Percentiles rank a stretch among this genome's conserved stretches.
These are phyloP conservation scores for Volvox africanus DNA, from an alignment of 139 green algal genomes.

Conservation along the genomic window DNA sequence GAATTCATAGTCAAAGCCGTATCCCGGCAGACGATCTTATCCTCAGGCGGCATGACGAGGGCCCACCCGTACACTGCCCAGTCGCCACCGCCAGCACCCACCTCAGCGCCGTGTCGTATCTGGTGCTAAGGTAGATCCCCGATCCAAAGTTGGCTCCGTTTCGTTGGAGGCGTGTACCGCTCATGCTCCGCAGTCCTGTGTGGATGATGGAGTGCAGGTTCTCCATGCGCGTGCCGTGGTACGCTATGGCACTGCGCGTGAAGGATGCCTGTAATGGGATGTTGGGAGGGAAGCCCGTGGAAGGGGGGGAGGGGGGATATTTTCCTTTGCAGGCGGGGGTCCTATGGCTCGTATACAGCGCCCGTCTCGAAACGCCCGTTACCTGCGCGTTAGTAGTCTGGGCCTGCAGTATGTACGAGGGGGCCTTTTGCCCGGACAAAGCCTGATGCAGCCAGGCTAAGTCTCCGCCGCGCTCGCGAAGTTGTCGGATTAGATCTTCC, in stretches of 20 bases:
- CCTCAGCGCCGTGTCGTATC: conserved; percentile 53
- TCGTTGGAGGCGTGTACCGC: conserved; percentile 47
- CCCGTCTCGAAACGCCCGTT: too few relatives aligned
- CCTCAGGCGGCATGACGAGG: background rate
- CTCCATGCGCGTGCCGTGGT: conserved; percentile 44
- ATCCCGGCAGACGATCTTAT: background rate
- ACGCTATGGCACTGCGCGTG: background rate
- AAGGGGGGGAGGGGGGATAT: too few relatives aligned
- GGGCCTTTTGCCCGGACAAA: background rate
- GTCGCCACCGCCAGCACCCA: background rate
- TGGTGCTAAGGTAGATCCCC: conserved; percentile 60
- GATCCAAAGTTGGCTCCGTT: conserved; percentile 54
- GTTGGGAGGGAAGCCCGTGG: background rate
- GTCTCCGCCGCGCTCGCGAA: conserved; percentile 3
- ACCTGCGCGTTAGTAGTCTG: background rate
- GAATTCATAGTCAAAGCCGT: background rate
- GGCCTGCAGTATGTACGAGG: background rate
- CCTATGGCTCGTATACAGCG: too few relatives aligned
- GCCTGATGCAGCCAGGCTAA: background rate
- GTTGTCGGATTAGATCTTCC: conserved; percentile 18
- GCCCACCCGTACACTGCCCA: background rate
- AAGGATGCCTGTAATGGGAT: background rate
- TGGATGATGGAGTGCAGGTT: conserved; percentile 56
- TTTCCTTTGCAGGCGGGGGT: too few relatives aligned
- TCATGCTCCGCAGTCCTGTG: conserved; percentile 49